Conservation (phyloP, 768 basidiomycete species). For the Kwoniella heveanensis region DNA sequence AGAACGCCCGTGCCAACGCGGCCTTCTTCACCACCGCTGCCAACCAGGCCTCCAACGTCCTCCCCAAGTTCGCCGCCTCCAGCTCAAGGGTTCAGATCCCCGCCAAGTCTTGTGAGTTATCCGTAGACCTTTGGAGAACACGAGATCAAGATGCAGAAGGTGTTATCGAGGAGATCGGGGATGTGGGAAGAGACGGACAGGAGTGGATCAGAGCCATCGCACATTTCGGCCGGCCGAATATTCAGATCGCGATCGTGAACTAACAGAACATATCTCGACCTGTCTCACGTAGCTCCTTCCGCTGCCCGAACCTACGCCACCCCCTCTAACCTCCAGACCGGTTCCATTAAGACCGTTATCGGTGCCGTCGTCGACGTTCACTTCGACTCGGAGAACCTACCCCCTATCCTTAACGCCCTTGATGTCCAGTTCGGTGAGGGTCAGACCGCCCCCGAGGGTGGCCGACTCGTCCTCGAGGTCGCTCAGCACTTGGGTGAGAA, state of each 20-base stretch:
- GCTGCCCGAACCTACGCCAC: constrained; percentile 81
- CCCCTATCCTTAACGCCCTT: constrained; percentile 97
- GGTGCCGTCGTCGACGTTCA: constrained; percentile 99
- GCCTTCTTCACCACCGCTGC: constrained; percentile 55
- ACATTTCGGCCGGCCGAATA: constrained; percentile 15
- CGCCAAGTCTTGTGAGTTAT: constrained; percentile 38
- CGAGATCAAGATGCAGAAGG: neutral
- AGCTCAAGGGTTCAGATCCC: constrained; percentile 30
- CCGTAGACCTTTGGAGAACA: neutral
- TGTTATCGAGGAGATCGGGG: neutral
- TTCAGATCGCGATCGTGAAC: neutral
- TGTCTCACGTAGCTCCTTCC: constrained; percentile 19
- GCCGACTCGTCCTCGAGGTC: constrained; percentile 98
- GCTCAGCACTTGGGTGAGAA: constrained; percentile 98
- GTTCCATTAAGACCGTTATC: constrained; percentile 96
- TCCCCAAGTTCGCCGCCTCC: constrained; percentile 41
- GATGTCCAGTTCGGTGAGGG: constrained; percentile 71
- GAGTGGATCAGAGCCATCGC: neutral
- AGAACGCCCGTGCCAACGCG: constrained; percentile 51
- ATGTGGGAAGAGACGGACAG: neutral
- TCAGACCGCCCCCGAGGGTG: constrained; percentile 72
- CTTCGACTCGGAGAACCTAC: constrained; percentile 91
- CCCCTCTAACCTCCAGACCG: constrained; percentile 72
- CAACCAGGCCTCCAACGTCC: constrained; percentile 40
- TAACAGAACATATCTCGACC: constrained; percentile 7